Evolutionary conservation across 257 asterid genomes (phyloP), one percentile per base, ranked within the genome.

Genomic region (Thymus mandschuricus): DNA sequence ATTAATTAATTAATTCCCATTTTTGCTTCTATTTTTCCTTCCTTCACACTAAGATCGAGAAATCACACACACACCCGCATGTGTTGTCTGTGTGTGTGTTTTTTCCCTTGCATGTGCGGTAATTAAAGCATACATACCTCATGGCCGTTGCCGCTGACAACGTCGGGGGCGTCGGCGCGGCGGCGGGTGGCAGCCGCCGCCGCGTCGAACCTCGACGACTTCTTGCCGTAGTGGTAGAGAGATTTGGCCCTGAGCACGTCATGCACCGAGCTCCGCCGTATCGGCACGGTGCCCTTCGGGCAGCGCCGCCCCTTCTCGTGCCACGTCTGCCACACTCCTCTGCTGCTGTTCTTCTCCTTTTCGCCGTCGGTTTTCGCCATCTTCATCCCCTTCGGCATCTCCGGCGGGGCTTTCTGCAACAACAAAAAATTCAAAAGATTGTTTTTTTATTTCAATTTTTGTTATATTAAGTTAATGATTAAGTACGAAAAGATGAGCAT

Each of bases 231-330:
- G 73, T 87, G 63, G 48, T 86, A 83, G 76, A 93, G 70, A 3
- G 98, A 91, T 46, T 89, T 93, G 9, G 97, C 94, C 83, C 98
- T 86, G 41, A 93, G 73, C 41, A 93, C 97, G 70, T 93, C 98
- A 46, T 81, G 77, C 66, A 70, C 78, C 0, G 83, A 73, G 87
- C 87, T 87, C 70, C 98, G 84, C 60, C 98, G 77, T 1, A 93
- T 75, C 2, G 98, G 98, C 30, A 93, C 89, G 9, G 98, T 93
- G 60, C 95, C 97, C 60, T 76, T 86, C 0, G 98, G 96, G 75
- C 98, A 93, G 5, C 86, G 84, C 74, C 60, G 80, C 79, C 92
- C 91, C 41, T 79, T 81, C 2, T 79, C 73, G 54, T 91, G 96
- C 98, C 98, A 93, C 71, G 68, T 66, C 71, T 93, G 98, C 91